Percentiles rank a stretch among this genome's conserved stretches.
These are phyloP conservation scores for Phytophthora kernoviae DNA, from an alignment of 352 stramenopile genomes.

Conservation along the genomic window DNA sequence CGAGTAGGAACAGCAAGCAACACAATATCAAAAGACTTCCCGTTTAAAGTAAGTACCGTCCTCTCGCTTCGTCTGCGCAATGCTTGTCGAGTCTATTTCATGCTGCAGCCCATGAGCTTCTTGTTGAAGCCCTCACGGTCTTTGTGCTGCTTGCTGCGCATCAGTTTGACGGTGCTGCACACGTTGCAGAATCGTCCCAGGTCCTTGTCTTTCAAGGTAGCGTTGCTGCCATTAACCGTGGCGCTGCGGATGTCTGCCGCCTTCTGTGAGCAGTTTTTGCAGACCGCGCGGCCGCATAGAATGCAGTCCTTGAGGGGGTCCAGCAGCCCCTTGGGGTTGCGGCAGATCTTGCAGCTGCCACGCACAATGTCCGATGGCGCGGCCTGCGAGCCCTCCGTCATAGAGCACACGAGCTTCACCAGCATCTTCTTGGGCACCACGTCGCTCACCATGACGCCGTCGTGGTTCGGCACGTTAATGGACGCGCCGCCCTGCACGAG, in stretches of 20 bases:
- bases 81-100: conserved; percentile 54
- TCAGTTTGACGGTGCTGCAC: conserved; percentile 78
- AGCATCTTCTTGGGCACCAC: conserved; percentile 76
- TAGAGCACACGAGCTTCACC: conserved; percentile 77
- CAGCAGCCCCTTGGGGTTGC: conserved; percentile 74
- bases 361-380: conserved; percentile 58
- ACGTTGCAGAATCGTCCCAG: conserved; percentile 70
- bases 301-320: conserved; percentile 78
- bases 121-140: conserved; percentile 79
- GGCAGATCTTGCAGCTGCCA: conserved; percentile 84
- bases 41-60: conserved; percentile 38
- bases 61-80: conserved; percentile 10
- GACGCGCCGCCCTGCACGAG: conserved; percentile 75
- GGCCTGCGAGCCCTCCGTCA: conserved; percentile 76
- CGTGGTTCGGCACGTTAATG: conserved; percentile 86
- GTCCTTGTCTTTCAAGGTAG: conserved; percentile 62
- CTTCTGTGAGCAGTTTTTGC: conserved; percentile 86
- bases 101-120: conserved; percentile 71
- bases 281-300: conserved; percentile 76
- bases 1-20: conserved; percentile 9
- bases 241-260: conserved; percentile 67
- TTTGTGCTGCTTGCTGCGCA: conserved; percentile 79
- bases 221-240: conserved; percentile 39
- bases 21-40: conserved; percentile 40
- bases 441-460: conserved; percentile 81